Percentiles rank a stretch among this genome's conserved stretches.
phyloP scores from a whole-genome alignment of 2,329 filamentous ascomycete species.

The Blastomyces percursus region DNA sequence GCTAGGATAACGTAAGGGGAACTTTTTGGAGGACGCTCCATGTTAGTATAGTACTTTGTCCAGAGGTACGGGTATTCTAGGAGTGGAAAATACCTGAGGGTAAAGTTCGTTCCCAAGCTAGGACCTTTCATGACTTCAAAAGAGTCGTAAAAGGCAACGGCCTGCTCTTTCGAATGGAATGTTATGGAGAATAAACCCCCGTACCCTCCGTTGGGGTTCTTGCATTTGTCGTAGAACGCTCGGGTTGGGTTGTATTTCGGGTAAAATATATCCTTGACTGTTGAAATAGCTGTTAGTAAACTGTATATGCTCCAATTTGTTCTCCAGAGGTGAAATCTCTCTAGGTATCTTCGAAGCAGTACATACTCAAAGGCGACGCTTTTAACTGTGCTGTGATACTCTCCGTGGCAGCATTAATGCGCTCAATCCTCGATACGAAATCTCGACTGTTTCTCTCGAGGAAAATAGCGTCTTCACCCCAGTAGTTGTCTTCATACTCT shows the following conservation, averaged over 20 bases:
- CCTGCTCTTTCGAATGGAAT: constrained; percentile 59
- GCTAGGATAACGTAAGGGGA: constrained; percentile 87
- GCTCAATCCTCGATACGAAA: constrained; percentile 69
- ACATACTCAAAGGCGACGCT: constrained; percentile 42
- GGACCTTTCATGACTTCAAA: constrained; percentile 86
- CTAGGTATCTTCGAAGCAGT: background rate
- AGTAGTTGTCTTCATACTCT: constrained; percentile 80
- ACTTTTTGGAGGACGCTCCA: constrained; percentile 27
- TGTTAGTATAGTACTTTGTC: background rate
- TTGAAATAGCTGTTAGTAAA: constrained; percentile 9
- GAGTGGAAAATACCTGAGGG: constrained; percentile 45
- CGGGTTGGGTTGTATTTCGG: constrained; percentile 65
- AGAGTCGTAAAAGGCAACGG: constrained; percentile 72
- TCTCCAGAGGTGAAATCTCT: background rate
- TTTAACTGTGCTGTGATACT: constrained; percentile 63
- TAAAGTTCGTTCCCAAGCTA: constrained; percentile 94
- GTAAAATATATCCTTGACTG: constrained; percentile 73
- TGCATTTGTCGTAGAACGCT: constrained; percentile 66
- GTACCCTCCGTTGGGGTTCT: constrained; percentile 66
- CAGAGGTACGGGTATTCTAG: background rate
- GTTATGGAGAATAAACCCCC: constrained; percentile 80
- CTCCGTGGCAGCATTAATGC: constrained; percentile 79
- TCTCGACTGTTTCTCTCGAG: constrained; percentile 94
- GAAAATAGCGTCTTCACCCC: constrained; percentile 88
- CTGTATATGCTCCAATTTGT: background rate